A percentile compares a stretch with the other conserved stretches of the same genome.
These are phyloP conservation scores for Volvariella surrecta DNA, from an alignment of 1,284 basidiomycete genomes.

Conservation along the genomic window DNA sequence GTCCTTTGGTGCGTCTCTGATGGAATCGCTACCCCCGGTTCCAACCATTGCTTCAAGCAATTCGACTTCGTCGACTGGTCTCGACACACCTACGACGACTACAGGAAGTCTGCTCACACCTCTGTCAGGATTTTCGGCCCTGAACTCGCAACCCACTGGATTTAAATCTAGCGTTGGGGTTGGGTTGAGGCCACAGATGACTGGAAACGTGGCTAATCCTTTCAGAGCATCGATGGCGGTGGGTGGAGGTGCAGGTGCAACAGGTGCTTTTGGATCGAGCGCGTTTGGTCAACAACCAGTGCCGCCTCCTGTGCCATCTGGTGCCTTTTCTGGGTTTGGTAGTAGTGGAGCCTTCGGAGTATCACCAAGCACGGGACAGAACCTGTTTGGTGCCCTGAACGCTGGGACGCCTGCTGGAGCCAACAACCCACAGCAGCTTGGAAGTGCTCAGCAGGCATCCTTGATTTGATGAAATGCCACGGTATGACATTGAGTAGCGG, in stretches of 20 bases:
- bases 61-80: constrained; percentile 11
- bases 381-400: constrained; percentile 10
- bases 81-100: constrained; percentile 5
- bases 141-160: constrained; percentile 24
- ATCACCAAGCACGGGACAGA: not conserved
- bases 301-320: constrained; percentile 6
- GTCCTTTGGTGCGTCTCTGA: constrained; percentile 76
- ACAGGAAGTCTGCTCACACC: not conserved
- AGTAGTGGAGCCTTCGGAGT: constrained; percentile 2
- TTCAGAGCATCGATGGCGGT: constrained; percentile 63
- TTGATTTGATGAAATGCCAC: constrained; percentile 16
- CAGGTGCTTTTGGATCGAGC: constrained; percentile 2
- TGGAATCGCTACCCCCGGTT: constrained; percentile 73
- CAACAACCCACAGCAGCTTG: constrained; percentile 14
- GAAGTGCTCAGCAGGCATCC: constrained; percentile 13
- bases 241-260: not conserved
- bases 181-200: constrained; percentile 67
- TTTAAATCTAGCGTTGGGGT: constrained; percentile 37
- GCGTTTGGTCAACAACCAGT: not conserved
- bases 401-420: constrained; percentile 8
- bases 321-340: constrained; percentile 2
- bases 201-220: constrained; percentile 65
- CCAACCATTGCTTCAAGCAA: constrained; percentile 26
- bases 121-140: constrained; percentile 6
- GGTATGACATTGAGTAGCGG: too few relatives aligned